Percentiles rank a stretch among this genome's conserved stretches.
phyloP scores from a whole-genome alignment of 2,329 filamentous ascomycete species.

The Septoria linicola region DNA sequence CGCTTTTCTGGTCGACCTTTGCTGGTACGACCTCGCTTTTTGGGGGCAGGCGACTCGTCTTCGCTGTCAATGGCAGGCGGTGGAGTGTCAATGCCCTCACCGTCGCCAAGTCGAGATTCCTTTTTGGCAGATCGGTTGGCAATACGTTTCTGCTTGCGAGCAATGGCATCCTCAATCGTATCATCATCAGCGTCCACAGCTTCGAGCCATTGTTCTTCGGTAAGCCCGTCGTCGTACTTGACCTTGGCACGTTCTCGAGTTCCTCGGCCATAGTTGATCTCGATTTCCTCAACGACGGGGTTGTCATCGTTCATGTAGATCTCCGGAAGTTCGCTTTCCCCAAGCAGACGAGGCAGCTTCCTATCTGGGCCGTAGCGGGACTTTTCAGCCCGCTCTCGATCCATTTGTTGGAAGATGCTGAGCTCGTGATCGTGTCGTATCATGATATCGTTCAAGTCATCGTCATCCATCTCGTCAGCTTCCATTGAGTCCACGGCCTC shows the following conservation, averaged over 20 bases:
- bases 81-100: constrained; percentile 68
- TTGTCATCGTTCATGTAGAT: constrained; percentile 89
- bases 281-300: constrained; percentile 73
- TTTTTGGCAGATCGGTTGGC: constrained; percentile 77
- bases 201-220: constrained; percentile 98
- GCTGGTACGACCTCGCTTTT: constrained; percentile 80
- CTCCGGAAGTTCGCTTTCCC: constrained; percentile 84
- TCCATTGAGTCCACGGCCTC: constrained; percentile 70
- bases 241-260: constrained; percentile 93
- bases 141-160: constrained; percentile 81
- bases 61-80: constrained; percentile 77
- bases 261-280: constrained; percentile 79
- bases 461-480: constrained; percentile 97
- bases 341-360: constrained; percentile 74
- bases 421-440: constrained; percentile 84
- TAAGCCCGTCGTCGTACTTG: constrained; percentile 94
- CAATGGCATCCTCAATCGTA: constrained; percentile 85
- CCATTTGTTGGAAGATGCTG: constrained; percentile 73
- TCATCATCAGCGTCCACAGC: constrained; percentile 97
- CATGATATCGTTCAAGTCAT: constrained; percentile 92
- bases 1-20: constrained; percentile 70
- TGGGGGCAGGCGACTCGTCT: constrained; percentile 65
- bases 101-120: constrained; percentile 12
- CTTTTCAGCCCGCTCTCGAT: constrained; percentile 67
- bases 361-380: constrained; percentile 71